Conservation (phyloP, 495 filamentous ascomycete species). For the Evernia prunastri region DNA sequence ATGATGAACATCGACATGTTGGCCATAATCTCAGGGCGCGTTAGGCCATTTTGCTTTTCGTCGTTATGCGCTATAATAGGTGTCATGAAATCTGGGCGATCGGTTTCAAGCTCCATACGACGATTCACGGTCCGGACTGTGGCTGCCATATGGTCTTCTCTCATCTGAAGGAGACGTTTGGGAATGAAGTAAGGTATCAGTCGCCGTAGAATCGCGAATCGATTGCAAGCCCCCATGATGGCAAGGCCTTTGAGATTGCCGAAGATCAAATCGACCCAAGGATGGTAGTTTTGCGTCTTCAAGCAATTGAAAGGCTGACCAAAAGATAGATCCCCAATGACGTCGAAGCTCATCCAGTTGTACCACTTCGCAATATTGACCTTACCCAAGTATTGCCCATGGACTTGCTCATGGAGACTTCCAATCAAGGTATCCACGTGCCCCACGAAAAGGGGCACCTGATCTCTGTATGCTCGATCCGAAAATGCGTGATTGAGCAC, state of each 20-base stretch:
- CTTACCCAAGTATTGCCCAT: conserved; percentile 2
- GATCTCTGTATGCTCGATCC: conserved; percentile 38
- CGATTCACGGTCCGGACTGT: conserved; percentile 39
- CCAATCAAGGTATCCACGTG: conserved; percentile 39
- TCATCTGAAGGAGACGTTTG: conserved; percentile 24
- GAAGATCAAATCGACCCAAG: conserved; percentile 41
- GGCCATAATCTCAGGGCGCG: conserved; percentile 17
- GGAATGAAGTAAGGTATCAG: conserved; percentile 11
- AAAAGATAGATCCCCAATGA: conserved; percentile 44
- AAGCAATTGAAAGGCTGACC: conserved; percentile 47
- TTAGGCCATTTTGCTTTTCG: conserved; percentile 15
- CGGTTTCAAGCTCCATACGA: conserved; percentile 32
- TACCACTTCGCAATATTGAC: conserved; percentile 26
- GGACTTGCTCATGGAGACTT: conserved; percentile 9
- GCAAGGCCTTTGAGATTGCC: conserved; percentile 32
- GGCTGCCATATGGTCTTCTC: conserved; percentile 32
- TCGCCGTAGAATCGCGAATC: neutral
- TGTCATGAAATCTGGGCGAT: conserved; percentile 24
- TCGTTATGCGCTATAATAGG: conserved; percentile 19
- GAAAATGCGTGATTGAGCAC: conserved; percentile 44
- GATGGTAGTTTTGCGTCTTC: conserved; percentile 37
- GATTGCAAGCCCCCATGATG: conserved; percentile 14
- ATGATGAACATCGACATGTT: conserved; percentile 18
- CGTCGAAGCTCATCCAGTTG: conserved; percentile 43
- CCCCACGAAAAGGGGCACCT: conserved; percentile 34